These are phyloP conservation scores for Saitozyma sp. DNA, from an alignment of 768 basidiomycete genomes.

Conservation along the genomic window DNA sequence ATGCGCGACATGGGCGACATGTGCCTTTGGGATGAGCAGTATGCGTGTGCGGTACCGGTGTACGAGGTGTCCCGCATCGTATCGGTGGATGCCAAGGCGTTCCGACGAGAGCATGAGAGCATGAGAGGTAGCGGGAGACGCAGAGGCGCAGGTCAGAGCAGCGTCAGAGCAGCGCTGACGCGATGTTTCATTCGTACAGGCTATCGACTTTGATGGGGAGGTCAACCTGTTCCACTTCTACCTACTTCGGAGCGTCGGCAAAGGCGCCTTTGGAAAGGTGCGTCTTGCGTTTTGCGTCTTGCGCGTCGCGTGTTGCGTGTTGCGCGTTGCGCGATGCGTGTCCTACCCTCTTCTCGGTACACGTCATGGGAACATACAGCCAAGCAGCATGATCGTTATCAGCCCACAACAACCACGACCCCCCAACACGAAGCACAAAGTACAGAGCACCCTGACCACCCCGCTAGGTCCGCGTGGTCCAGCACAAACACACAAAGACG, in stretches of 20 bases:
- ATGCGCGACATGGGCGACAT: too few relatives aligned
- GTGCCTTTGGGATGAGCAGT: too few relatives aligned
- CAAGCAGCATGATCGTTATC: background rate
- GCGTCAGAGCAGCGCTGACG: too few relatives aligned
- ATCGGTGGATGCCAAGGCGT: constrained; percentile 2
- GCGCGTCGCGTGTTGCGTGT: constrained; percentile 4
- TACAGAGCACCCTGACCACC: constrained; percentile 4
- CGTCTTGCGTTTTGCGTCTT: constrained; percentile 37
- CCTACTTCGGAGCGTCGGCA: constrained; percentile 90
- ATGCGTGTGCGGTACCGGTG: too few relatives aligned
- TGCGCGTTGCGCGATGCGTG: too few relatives aligned
- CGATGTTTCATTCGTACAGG: constrained; percentile 52
- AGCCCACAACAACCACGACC: background rate
- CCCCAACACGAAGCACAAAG: background rate
- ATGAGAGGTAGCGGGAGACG: too few relatives aligned
- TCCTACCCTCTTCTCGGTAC: too few relatives aligned
- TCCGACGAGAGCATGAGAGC: background rate
- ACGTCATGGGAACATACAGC: too few relatives aligned
- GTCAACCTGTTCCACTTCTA: constrained; percentile 96
- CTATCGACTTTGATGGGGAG: constrained; percentile 80
- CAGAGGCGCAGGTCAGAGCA: too few relatives aligned
- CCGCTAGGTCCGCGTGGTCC: constrained; percentile 85
- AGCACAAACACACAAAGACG: constrained; percentile 89
- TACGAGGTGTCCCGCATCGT: background rate
- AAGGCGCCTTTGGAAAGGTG: constrained; percentile 98